A percentile compares a stretch with the other conserved stretches of the same genome.
Evolutionary conservation across 192 early-diverging fungal species (phyloP).

Genomic region (Entrophospora sp.): DNA sequence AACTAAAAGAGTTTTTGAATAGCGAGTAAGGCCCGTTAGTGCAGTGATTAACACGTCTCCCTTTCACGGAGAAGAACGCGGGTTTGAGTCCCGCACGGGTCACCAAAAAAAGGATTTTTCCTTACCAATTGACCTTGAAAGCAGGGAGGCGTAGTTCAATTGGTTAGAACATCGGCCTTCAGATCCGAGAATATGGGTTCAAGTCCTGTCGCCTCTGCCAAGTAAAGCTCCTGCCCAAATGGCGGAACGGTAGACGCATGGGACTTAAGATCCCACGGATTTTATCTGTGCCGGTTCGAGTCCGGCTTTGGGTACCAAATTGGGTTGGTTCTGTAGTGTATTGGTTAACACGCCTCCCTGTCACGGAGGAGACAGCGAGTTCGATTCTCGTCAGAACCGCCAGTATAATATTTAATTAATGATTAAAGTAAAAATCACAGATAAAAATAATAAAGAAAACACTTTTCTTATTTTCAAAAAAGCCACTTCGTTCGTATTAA

Average conservation of each 20-base stretch:
- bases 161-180: background rate
- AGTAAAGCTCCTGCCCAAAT: background rate
- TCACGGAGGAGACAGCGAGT: background rate
- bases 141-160: slow-evolving; percentile 3
- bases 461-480: slow-evolving; percentile 9
- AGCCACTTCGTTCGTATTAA: background rate
- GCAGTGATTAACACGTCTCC: background rate
- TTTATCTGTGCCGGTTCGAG: background rate
- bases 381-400: slow-evolving; percentile 14
- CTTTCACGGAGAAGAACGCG: background rate
- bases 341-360: slow-evolving; percentile 1
- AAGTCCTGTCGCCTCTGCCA: slow-evolving; percentile 15
- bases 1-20: background rate
- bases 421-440: slow-evolving; percentile 13
- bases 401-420: slow-evolving; percentile 7
- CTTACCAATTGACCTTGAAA: background rate
- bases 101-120: slow-evolving; percentile 10
- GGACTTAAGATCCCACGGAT: slow-evolving; percentile 5
- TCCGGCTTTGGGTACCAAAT: slow-evolving; percentile 13
- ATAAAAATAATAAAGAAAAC: background rate
- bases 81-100: slow-evolving; percentile 11
- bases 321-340: slow-evolving; percentile 5
- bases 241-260: slow-evolving; percentile 2
- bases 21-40: background rate
- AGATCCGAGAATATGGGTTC: background rate